These are phyloP conservation scores for Phialophora chinensis DNA, from an alignment of 2,329 filamentous ascomycete genomes.

Conservation along the genomic window DNA sequence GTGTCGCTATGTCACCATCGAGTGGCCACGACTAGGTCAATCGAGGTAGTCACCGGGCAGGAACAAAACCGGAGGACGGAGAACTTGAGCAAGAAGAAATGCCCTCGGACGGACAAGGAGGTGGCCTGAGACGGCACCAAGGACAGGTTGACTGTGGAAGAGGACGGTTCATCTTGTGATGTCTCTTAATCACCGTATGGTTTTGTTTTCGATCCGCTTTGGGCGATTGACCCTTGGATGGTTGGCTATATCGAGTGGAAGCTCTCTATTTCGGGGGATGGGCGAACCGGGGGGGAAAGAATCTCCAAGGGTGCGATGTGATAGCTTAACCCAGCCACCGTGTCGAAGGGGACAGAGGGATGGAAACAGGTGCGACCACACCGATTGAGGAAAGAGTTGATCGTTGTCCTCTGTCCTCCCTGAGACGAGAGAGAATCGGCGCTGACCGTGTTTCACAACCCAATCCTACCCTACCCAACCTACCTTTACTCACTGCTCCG, in stretches of 20 bases:
- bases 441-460: background rate
- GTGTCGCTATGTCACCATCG: background rate
- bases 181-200: background rate
- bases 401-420: background rate
- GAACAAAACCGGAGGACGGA: conserved; percentile 8
- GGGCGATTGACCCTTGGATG: background rate
- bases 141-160: conserved; percentile 33
- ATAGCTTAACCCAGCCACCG: background rate
- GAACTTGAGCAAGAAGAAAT: conserved; percentile 24
- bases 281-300: background rate
- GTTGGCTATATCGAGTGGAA: background rate
- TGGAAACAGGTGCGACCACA: background rate
- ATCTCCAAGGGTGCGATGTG: background rate
- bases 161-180: conserved; percentile 32
- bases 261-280: background rate
- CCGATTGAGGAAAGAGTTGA: background rate
- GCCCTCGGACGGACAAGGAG: conserved; percentile 36
- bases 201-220: conserved; percentile 1
- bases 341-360: background rate
- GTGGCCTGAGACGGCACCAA: conserved; percentile 39
- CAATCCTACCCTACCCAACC: background rate
- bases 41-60: background rate
- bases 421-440: background rate
- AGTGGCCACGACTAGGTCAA: background rate
- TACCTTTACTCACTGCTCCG: background rate